phyloP scores from a whole-genome alignment of 2,329 filamentous ascomycete genomes.

The Periconia sp. region DNA sequence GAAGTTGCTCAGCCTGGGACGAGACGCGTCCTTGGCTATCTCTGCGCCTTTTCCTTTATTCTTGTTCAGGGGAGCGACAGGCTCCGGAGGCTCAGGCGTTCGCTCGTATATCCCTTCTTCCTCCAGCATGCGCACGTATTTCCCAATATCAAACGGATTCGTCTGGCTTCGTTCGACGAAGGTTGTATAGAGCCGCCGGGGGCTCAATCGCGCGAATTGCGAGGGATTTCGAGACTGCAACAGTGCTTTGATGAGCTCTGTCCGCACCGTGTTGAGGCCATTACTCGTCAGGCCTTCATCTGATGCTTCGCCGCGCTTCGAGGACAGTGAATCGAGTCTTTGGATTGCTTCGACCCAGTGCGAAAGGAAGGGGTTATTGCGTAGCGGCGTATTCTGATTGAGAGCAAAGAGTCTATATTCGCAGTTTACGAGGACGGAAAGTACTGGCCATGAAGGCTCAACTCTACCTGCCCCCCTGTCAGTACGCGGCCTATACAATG shows the following conservation, averaged over 20 bases:
- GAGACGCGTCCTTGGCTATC: not conserved
- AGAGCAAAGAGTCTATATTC: constrained; percentile 44
- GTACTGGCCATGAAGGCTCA: constrained; percentile 24
- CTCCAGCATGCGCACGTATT: constrained; percentile 43
- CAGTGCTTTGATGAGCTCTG: constrained; percentile 35
- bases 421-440: constrained; percentile 41
- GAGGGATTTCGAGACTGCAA: constrained; percentile 20
- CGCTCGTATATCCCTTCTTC: constrained; percentile 45
- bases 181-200: constrained; percentile 20
- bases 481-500: not conserved
- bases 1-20: constrained; percentile 15
- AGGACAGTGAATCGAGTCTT: constrained; percentile 13
- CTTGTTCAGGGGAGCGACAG: not conserved
- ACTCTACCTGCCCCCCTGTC: constrained; percentile 12
- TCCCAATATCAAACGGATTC: constrained; percentile 29
- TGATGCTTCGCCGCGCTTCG: not conserved
- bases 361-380: constrained; percentile 46
- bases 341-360: constrained; percentile 49
- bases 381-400: constrained; percentile 35
- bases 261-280: constrained; percentile 25
- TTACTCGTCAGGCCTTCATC: constrained; percentile 13
- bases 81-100: constrained; percentile 17
- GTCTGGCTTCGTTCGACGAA: constrained; percentile 16
- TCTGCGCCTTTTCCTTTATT: too few species aligned
- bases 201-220: constrained; percentile 16